Base-by-base conservation (phyloP, 148 eudicot species). In the Mesembryanthemum crystallinum region DNA sequence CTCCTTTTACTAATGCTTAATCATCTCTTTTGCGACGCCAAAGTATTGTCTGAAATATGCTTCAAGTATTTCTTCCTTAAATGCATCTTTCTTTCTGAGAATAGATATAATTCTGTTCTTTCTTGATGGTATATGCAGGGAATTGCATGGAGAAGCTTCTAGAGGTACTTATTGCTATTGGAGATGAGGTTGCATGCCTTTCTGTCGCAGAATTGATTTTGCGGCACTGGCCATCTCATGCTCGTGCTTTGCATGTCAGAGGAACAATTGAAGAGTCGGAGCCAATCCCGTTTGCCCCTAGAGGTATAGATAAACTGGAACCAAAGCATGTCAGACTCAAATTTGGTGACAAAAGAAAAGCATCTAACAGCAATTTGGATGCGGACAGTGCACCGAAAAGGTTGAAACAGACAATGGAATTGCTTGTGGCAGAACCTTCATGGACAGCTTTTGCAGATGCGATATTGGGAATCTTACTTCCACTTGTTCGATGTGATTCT, bases 61-160 rank as follows among this genome's bases (percentile, higher is more conserved):
- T 79, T 35, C 33, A 45, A 30, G n/a, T 23, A 70, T 7, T 9
- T 66, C 1, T 67, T 25, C 20, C 18, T 55, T 58, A 76, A 23
- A 35, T n/a, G 32, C 11, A 32, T 32, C 32, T 30, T 73, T 59
- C 54, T 62, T 61, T 27, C 8, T 70, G 29, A 15, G 47, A 42
- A 24, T 25, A 13, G 30, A 32, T 72, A 32, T 62, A 66, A 18
- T 23, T 60, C 64, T 9, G 72, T 59, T 25, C 25, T 33, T 57
- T 67, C 20, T 39, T 49, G 15, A 20, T 76, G 76, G 52, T 33
- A 28, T 61, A 64, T 84, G 76, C 81, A 95, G 99, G 99, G 99
- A 95, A 95, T 79, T 95, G 97, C 84, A 95, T 92, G 99, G 99
- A 95, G 87, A 95, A 95, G 80, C 94, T 95, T 32, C 76, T 95